A percentile compares a stretch with the other conserved stretches of the same genome.
Evolutionary conservation across 306 rosid species (phyloP).

Genomic region (Prunus mira): DNA sequence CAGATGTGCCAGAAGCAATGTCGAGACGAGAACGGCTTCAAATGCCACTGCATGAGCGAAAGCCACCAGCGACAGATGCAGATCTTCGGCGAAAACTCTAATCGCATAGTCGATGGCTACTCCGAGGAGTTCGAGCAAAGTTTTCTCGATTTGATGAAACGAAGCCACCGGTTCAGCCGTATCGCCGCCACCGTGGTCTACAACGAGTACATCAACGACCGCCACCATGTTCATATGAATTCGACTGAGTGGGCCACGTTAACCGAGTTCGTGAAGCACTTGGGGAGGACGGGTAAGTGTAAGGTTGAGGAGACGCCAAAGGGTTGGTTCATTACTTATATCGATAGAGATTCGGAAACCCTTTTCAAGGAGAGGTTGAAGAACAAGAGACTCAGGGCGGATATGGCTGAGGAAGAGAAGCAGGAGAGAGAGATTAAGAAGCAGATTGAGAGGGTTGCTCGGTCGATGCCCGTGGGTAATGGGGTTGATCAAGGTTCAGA

Average conservation of each 20-base stretch:
- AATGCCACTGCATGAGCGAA: constrained; percentile 94
- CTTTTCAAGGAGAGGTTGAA: constrained; percentile 80
- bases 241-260: constrained; percentile 79
- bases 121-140: constrained; percentile 69
- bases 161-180: constrained; percentile 85
- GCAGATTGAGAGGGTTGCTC: constrained; percentile 80
- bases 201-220: constrained; percentile 76
- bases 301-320: constrained; percentile 95
- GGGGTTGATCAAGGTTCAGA: constrained; percentile 38
- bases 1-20: constrained; percentile 99
- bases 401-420: constrained; percentile 83
- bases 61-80: constrained; percentile 96
- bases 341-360: constrained; percentile 72
- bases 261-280: constrained; percentile 79
- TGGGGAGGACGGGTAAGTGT: constrained; percentile 79
- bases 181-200: constrained; percentile 88
- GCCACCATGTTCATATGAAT: constrained; percentile 90
- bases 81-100: constrained; percentile 73
- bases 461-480: constrained; percentile 29
- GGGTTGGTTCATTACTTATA: constrained; percentile 92
- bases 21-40: constrained; percentile 90
- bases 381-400: constrained; percentile 59
- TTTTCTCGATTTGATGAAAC: constrained; percentile 84
- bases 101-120: constrained; percentile 72
- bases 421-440: constrained; percentile 78